Conservation (phyloP, 2,329 filamentous ascomycete species). For the Hypoxylon sp. region DNA sequence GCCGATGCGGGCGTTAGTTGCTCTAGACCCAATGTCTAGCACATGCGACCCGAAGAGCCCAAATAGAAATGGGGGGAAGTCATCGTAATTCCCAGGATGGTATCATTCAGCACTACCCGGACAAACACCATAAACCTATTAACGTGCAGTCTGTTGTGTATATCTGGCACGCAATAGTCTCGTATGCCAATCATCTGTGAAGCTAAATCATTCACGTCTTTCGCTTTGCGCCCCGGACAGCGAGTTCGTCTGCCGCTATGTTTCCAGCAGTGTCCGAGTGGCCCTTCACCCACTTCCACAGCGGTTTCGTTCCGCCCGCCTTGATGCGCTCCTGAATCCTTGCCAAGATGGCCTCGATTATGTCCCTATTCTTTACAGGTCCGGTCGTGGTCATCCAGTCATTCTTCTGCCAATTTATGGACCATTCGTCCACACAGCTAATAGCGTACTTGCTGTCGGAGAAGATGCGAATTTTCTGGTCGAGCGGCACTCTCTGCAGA, state of each 20-base stretch:
- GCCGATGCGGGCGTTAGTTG: slow-evolving; percentile 10
- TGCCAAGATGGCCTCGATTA: slow-evolving; percentile 78
- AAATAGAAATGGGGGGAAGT: slow-evolving; percentile 12
- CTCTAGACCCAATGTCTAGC: slow-evolving; percentile 8
- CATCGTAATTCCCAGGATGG: slow-evolving; percentile 16
- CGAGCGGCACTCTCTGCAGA: slow-evolving; percentile 76
- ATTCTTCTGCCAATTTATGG: slow-evolving; percentile 77
- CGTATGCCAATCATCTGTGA: slow-evolving; percentile 10
- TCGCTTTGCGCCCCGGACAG: slow-evolving; percentile 71
- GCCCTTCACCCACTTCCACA: slow-evolving; percentile 91
- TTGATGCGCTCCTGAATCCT: slow-evolving; percentile 76
- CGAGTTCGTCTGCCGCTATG: slow-evolving; percentile 80
- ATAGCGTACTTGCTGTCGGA: slow-evolving; percentile 95
- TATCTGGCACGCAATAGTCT: slow-evolving; percentile 2
- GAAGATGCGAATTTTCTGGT: slow-evolving; percentile 78
- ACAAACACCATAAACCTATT: slow-evolving; percentile 28
- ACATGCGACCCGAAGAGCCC: slow-evolving; percentile 8
- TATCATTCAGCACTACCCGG: slow-evolving; percentile 31
- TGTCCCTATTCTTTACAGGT: slow-evolving; percentile 87
- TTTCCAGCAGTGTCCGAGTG: slow-evolving; percentile 82
- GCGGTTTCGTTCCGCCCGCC: slow-evolving; percentile 68
- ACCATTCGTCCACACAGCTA: slow-evolving; percentile 89
- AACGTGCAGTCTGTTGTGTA: slow-evolving; percentile 14
- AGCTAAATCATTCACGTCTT: slow-evolving; percentile 14
- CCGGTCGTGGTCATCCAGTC: slow-evolving; percentile 80